Evolutionary conservation across 2,329 filamentous ascomycete species (phyloP).

Genomic region (Exophiala bonariae): DNA sequence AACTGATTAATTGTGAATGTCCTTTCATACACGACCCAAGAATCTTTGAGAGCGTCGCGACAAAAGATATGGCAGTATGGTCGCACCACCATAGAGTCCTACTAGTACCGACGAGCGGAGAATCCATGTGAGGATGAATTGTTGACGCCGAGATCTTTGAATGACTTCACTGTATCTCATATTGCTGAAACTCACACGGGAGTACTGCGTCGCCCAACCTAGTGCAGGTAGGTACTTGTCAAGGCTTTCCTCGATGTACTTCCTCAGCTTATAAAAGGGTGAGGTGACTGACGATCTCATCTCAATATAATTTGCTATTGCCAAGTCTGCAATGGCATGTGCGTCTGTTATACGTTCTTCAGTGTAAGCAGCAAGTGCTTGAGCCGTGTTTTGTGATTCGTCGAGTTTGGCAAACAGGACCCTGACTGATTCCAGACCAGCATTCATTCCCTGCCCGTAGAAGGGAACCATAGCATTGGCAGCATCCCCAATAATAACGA

Average conservation of each 20-base stretch:
- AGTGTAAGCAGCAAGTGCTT: slow-evolving; percentile 72
- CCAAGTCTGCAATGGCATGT: slow-evolving; percentile 88
- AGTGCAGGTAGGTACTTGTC: slow-evolving; percentile 72
- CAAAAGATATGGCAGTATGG: too few species aligned
- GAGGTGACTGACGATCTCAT: slow-evolving; percentile 87
- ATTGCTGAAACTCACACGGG: slow-evolving; percentile 89
- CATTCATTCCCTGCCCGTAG: slow-evolving; percentile 97
- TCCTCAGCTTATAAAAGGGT: slow-evolving; percentile 74
- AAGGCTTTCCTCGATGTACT: slow-evolving; percentile 81
- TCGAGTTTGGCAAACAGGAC: slow-evolving; percentile 83
- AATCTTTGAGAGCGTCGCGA: too few species aligned
- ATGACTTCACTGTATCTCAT: slow-evolving; percentile 85
- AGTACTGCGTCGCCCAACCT: slow-evolving; percentile 92
- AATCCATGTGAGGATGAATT: slow-evolving; percentile 50
- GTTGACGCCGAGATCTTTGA: slow-evolving; percentile 67
- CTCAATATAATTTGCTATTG: slow-evolving; percentile 86
- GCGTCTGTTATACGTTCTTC: slow-evolving; percentile 72
- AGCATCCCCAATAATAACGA: slow-evolving; percentile 86
- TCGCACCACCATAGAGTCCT: not conserved
- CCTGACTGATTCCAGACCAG: slow-evolving; percentile 89
- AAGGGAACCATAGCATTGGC: slow-evolving; percentile 98
- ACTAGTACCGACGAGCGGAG: slow-evolving; percentile 5
- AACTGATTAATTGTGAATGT: too few species aligned
- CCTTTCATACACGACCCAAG: too few species aligned
- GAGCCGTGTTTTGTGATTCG: slow-evolving; percentile 45